These are phyloP conservation scores for Ambrosiella beaveri DNA, from an alignment of 2,329 filamentous ascomycete species.

Conservation along the genomic window DNA sequence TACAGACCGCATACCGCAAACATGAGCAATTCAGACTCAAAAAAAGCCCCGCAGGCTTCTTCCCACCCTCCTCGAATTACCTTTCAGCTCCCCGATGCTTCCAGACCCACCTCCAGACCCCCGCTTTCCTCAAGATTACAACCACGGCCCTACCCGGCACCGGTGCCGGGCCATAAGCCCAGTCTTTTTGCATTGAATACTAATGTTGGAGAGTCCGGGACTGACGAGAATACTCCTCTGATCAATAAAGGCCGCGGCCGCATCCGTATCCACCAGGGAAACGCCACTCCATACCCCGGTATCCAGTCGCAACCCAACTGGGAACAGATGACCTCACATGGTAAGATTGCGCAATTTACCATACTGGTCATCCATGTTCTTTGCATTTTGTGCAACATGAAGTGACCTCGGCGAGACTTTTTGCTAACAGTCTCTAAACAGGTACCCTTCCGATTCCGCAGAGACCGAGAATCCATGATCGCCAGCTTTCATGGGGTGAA, in stretches of 20 bases:
- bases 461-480: slow-evolving; percentile 33
- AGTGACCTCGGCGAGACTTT: no score
- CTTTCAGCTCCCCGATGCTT: slow-evolving; percentile 10
- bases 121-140: slow-evolving; percentile 13
- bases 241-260: slow-evolving; percentile 24
- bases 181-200: slow-evolving; percentile 5
- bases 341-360: background rate
- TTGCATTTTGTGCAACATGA: background rate
- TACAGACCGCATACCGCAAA: background rate
- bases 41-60: background rate
- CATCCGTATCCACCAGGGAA: slow-evolving; percentile 24
- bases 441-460: background rate
- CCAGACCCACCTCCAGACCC: slow-evolving; percentile 9
- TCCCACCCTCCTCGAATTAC: slow-evolving; percentile 8
- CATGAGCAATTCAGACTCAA: background rate
- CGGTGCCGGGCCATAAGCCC: background rate
- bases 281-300: slow-evolving; percentile 13
- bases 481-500: slow-evolving; percentile 40
- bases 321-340: background rate
- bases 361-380: no score
- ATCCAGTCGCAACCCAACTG: background rate
- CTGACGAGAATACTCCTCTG: slow-evolving; percentile 30
- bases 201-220: slow-evolving; percentile 7
- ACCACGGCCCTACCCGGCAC: slow-evolving; percentile 12
- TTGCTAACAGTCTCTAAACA: background rate